phyloP scores from a whole-genome alignment of 1,284 basidiomycete species.

The Pterulicium gracile region DNA sequence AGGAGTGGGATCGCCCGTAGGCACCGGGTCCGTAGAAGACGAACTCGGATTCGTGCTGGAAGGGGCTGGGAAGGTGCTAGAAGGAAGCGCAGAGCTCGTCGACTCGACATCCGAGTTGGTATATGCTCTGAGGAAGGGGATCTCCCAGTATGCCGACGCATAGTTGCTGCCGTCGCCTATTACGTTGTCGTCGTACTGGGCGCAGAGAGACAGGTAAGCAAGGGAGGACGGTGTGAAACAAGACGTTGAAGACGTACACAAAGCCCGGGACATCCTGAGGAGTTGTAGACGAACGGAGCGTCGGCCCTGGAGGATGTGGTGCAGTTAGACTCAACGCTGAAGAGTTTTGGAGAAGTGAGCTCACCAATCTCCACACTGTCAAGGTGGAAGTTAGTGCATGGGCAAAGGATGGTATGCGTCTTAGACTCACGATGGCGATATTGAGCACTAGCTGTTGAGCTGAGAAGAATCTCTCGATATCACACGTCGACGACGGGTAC shows the following conservation, averaged over 20 bases:
- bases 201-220: slow-evolving; percentile 3
- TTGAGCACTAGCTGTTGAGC: slow-evolving; percentile 44
- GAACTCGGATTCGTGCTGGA: no score
- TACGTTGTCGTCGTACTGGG: slow-evolving; percentile 38
- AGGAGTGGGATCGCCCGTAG: no score
- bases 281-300: slow-evolving; percentile 22
- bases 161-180: slow-evolving; percentile 39
- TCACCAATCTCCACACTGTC: slow-evolving; percentile 38
- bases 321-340: background rate
- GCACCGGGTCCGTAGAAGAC: no score
- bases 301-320: slow-evolving; percentile 28
- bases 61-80: no score
- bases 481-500: slow-evolving; percentile 33
- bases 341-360: slow-evolving; percentile 9
- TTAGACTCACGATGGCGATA: slow-evolving; percentile 29
- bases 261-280: slow-evolving; percentile 25
- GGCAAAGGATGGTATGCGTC: background rate
- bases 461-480: slow-evolving; percentile 36
- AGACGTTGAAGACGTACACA: slow-evolving; percentile 27
- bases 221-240: slow-evolving; percentile 14
- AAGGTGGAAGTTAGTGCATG: background rate
- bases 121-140: slow-evolving; percentile 21
- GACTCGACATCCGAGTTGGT: slow-evolving; percentile 8
- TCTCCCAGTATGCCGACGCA: slow-evolving; percentile 28
- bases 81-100: no score